Percentiles rank a stretch among this genome's conserved stretches.
Evolutionary conservation across 2,329 filamentous ascomycete genomes (phyloP).

Genomic region (Trichoderma citrinoviride): DNA sequence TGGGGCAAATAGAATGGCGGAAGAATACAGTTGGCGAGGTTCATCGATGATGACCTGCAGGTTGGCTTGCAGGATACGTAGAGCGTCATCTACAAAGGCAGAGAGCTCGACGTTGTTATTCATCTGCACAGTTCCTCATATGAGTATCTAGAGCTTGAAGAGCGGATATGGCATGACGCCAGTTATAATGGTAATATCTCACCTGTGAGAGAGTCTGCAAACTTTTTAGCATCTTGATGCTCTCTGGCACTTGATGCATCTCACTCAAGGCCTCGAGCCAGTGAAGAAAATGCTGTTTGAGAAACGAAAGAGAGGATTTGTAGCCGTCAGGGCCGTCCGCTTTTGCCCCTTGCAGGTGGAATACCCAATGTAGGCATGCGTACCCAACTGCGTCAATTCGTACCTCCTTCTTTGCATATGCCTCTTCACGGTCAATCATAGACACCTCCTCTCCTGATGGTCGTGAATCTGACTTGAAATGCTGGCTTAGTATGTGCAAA

Average conservation of each 20-base stretch:
- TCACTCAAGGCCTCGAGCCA: slow-evolving; percentile 42
- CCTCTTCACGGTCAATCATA: not conserved
- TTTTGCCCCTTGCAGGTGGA: slow-evolving; percentile 32
- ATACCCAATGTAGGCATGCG: slow-evolving; percentile 15
- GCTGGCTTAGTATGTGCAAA: not conserved
- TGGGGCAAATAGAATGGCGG: not conserved
- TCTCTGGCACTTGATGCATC: slow-evolving; percentile 28
- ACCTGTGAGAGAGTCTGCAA: not conserved
- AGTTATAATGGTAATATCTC: not conserved
- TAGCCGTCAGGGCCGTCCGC: slow-evolving; percentile 23
- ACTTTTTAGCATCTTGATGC: not conserved
- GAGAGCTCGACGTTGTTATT: not conserved
- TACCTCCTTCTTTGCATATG: not conserved
- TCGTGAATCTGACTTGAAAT: not conserved
- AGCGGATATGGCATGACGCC: not conserved
- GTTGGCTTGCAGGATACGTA: not conserved
- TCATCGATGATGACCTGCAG: not conserved
- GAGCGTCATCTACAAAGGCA: not conserved
- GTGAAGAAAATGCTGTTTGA: slow-evolving; percentile 40
- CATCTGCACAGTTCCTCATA: not conserved
- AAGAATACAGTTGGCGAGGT: not conserved
- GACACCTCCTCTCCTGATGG: not conserved
- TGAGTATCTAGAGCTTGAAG: not conserved
- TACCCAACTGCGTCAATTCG: not conserved
- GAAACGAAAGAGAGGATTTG: slow-evolving; percentile 35